Evolutionary conservation across 2,329 filamentous ascomycete species (phyloP).

Genomic region (Cryphonectria parasitica): DNA sequence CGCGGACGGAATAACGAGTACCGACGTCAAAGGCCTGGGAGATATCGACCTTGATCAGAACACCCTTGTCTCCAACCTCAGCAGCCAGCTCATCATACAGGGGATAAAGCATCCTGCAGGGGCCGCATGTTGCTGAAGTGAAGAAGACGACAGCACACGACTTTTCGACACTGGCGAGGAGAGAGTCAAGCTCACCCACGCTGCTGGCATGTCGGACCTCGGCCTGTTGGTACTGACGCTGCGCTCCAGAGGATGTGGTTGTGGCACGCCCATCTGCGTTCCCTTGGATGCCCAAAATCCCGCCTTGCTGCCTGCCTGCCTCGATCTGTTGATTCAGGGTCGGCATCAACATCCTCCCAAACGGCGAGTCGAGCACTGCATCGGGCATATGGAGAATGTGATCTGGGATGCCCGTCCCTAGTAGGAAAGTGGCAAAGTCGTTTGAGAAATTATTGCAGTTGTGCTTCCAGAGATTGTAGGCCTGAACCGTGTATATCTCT

Average conservation of each 20-base stretch:
- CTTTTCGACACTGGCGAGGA: constrained; percentile 62
- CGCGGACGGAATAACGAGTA: constrained; percentile 67
- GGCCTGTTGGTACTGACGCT: constrained; percentile 41
- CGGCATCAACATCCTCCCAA: constrained; percentile 85
- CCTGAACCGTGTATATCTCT: constrained; percentile 78
- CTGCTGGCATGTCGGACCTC: constrained; percentile 65
- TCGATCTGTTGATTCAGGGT: constrained; percentile 61
- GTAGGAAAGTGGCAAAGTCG: constrained; percentile 84
- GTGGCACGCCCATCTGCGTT: constrained; percentile 39
- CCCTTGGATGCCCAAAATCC: constrained; percentile 56
- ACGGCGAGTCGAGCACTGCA: constrained; percentile 81
- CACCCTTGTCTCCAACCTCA: constrained; percentile 68
- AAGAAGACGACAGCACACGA: constrained; percentile 88
- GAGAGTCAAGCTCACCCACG: constrained; percentile 61
- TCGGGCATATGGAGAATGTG: constrained; percentile 86
- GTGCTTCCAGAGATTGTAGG: constrained; percentile 86
- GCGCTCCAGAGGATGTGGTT: constrained; percentile 29
- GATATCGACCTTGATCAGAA: constrained; percentile 84
- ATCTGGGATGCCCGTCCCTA: constrained; percentile 85
- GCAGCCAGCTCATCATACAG: constrained; percentile 79
- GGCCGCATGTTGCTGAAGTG: constrained; percentile 83
- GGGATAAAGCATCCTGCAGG: constrained; percentile 83
- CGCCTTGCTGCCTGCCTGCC: constrained; percentile 49
- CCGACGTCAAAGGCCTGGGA: constrained; percentile 67
- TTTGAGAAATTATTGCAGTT: constrained; percentile 99